Conservation (phyloP, 495 filamentous ascomycete genomes). For the Cudoniella acicularis region DNA sequence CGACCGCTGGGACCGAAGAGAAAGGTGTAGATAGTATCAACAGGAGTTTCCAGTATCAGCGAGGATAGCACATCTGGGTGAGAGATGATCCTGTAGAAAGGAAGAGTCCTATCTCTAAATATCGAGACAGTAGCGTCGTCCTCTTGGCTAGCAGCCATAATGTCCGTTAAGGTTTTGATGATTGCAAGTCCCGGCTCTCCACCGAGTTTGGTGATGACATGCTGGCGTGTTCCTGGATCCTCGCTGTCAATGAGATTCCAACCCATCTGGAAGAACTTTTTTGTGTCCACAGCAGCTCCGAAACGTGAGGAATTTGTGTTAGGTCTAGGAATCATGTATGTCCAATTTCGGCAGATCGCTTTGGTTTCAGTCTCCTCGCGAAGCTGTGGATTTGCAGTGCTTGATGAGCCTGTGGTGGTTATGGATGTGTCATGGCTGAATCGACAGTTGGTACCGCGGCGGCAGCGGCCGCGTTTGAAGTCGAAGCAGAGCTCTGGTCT, state of each 20-base stretch:
- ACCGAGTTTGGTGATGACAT: conserved; percentile 23
- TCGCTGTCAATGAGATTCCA: conserved; percentile 22
- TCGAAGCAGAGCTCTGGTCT: conserved; percentile 21
- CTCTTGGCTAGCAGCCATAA: conserved; percentile 22
- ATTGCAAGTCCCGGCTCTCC: conserved; percentile 26
- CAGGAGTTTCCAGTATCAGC: conserved; percentile 47
- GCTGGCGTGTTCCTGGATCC: conserved; percentile 20
- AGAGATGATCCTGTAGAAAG: conserved; percentile 50
- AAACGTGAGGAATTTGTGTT: conserved; percentile 22
- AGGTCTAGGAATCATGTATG: conserved; percentile 31
- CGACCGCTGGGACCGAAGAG: conserved; percentile 48
- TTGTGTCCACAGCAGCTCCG: conserved; percentile 20
- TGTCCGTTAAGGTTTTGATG: conserved; percentile 21
- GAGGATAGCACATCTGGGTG: conserved; percentile 50
- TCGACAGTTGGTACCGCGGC: conserved; percentile 18
- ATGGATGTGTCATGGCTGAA: conserved; percentile 22
- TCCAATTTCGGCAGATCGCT: conserved; percentile 29
- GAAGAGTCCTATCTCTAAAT: conserved; percentile 34
- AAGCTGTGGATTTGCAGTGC: conserved; percentile 16
- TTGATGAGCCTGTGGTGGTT: conserved; percentile 18
- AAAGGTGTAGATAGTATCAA: conserved; percentile 55
- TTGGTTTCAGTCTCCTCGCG: conserved; percentile 26
- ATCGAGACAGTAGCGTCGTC: conserved; percentile 30
- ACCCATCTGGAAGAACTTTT: conserved; percentile 23
- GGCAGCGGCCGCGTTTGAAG: conserved; percentile 19